Evolutionary conservation across 1,284 basidiomycete species (phyloP), one percentile per base, ranked within the genome.

Genomic region (Apiotrichum brassicae): DNA sequence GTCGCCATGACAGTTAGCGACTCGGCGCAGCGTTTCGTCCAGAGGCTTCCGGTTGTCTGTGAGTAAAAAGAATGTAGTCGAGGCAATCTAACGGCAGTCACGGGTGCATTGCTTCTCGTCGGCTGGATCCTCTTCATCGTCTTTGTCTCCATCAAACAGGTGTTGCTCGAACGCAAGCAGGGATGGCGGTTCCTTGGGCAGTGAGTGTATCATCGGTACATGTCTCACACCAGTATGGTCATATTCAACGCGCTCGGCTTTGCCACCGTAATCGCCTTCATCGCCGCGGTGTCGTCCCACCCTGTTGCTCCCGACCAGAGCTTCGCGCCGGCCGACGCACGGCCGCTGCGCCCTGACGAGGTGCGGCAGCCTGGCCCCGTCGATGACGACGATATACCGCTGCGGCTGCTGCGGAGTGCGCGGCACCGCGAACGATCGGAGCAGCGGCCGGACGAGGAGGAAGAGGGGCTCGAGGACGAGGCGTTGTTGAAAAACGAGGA

Each of bases 381-480:
- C 18, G 57, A 61, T 28, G 53, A 57, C 43, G 65, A 68, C 46
- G 59, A 66, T 35, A 59, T 66, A 4, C 64, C 65, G 0, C 53
- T 68, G 6, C 54, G 61, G 12, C 53, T 51, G 41, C 46, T 68
- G 30, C 46, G 58, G 3, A 63, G 60, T 34, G 25, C 58, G 1
- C 59, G 19, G 2, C 13, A 13, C 4, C 11, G 23, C 28, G 9
- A 14, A 30, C 28, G 14, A 14, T 14, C 8, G 28, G 30, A n/a
- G 30, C 41, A 33, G 25, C 20, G 26, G n/a, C 26, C 40, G 30
- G 25, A 26, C 24, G 51, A 58, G 13, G 46, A 54, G 30, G 45
- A 3, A 16, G 4, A 48, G 4, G 43, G 32, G 19, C 22, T 23
- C 7, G 25, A 34, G 4, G 24, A 16, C 7, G 14, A 14, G 28